Conservation (phyloP, 768 basidiomycete genomes). For the Strobilomyces dryophilus region DNA sequence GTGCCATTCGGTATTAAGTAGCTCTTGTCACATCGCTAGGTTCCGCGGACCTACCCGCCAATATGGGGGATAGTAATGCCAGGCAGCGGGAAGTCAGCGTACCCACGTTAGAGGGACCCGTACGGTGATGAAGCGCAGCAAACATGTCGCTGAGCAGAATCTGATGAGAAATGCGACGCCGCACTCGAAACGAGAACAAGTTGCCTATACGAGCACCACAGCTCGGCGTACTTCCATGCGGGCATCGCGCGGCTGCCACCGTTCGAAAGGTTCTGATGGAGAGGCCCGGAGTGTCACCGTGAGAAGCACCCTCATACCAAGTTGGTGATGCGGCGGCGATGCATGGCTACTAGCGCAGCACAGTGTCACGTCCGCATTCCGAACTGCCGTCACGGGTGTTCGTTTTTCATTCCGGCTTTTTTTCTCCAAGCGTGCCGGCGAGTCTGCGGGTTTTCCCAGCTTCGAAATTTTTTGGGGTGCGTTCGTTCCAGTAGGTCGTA, state of each 20-base stretch:
- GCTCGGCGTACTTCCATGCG: not conserved
- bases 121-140: not conserved
- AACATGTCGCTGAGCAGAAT: slow-evolving; percentile 5
- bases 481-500: not conserved
- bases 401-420: not conserved
- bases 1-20: not conserved
- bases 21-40: not conserved
- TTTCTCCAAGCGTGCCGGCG: not conserved
- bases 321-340: not conserved
- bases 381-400: slow-evolving; percentile 4
- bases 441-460: slow-evolving; percentile 9
- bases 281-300: slow-evolving; percentile 2
- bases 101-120: slow-evolving; percentile 6
- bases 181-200: not conserved
- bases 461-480: slow-evolving; percentile 14
- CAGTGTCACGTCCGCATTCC: not conserved
- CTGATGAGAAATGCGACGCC: not conserved
- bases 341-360: not conserved
- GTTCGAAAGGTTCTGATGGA: not conserved
- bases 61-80: not conserved
- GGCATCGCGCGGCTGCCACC: not conserved
- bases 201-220: not conserved
- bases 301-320: slow-evolving; percentile 11
- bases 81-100: not conserved
- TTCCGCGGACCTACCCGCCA: not conserved